Base-by-base conservation (phyloP, 495 filamentous ascomycete genomes). In the Daldinia decipiens region DNA sequence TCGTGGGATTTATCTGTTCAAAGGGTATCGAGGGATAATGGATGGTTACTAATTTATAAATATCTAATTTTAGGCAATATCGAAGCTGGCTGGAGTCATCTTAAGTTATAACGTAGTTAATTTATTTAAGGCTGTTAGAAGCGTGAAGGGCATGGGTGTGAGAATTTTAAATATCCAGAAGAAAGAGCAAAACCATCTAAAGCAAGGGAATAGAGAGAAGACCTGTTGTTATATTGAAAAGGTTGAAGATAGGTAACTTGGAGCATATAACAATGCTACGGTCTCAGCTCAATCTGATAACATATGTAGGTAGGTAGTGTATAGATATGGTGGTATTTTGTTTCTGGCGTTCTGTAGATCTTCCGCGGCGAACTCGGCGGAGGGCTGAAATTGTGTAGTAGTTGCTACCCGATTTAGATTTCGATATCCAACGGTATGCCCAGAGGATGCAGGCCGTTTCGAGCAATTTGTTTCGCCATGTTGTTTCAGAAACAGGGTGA, bases 381-480 rank as follows among this genome's bases (percentile, higher is more conserved):
- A 21, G 24, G 26, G 29, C 40, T 45, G 29, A 53, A 59, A 5
- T 53, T n/a, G 31, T 8, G 45, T 58, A 58, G 52, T 31, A 71
- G n/a, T 38, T 54, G 29, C 53, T 50, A 13, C 13, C 61, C 24
- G 38, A 27, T 59, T 54, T 31, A 55, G 51, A 65, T 65, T 36
- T 56, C 26, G 59, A 67, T 55, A 60, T 59, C 64, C 60, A 64
- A 68, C 50, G 54, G 47, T 59, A 38, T 63, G 59, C 54, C 59
- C 8, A 63, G 57, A 71, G 63, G 63, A 67, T 67, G 63, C 54
- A 67, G 62, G 57, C 57, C 62, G 52, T 71, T 58, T 72, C 32
- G 36, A 60, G 45, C 32, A 13, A 17, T 59, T 59, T 71, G 70
- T 72, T 72, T 72, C 70, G 70, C 15, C 32, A 27, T 57, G n/a